Percentiles rank a stretch among this genome's conserved stretches.
Evolutionary conservation across 352 stramenopile species (phyloP).

Genomic region (Sclerospora graminicola): DNA sequence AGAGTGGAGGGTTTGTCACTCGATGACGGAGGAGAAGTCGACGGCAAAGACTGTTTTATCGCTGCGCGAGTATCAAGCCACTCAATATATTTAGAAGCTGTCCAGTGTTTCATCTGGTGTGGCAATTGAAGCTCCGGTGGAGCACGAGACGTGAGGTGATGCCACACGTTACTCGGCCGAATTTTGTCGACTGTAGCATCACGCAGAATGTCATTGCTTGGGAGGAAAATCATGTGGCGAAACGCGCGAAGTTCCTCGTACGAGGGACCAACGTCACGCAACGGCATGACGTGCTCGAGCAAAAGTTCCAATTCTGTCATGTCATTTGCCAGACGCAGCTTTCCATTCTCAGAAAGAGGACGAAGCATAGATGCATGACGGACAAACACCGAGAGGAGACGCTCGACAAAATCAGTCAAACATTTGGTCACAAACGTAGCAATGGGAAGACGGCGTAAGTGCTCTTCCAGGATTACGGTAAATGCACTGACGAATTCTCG

Average conservation of each 20-base stretch:
- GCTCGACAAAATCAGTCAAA: slow-evolving; percentile 55
- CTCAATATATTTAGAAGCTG: slow-evolving; percentile 62
- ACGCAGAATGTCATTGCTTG: slow-evolving; percentile 45
- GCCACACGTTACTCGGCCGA: slow-evolving; percentile 78
- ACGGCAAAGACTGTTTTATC: slow-evolving; percentile 15
- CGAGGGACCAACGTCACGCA: slow-evolving; percentile 40
- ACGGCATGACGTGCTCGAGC: slow-evolving; percentile 45
- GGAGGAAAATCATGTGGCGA: slow-evolving; percentile 76
- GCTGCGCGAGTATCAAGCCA: slow-evolving; percentile 60
- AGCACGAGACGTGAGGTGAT: slow-evolving; percentile 64
- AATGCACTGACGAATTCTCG: slow-evolving; percentile 60
- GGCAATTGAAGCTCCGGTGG: slow-evolving; percentile 64
- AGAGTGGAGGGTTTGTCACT: slow-evolving; percentile 8
- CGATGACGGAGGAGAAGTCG: slow-evolving; percentile 13
- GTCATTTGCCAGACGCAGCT: slow-evolving; percentile 71
- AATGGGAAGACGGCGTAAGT: slow-evolving; percentile 52
- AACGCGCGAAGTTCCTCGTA: slow-evolving; percentile 79
- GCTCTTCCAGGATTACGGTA: slow-evolving; percentile 56
- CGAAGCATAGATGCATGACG: slow-evolving; percentile 63
- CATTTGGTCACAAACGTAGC: slow-evolving; percentile 39
- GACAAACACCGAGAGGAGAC: slow-evolving; percentile 70
- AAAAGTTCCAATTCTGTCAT: slow-evolving; percentile 76
- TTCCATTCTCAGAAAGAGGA: slow-evolving; percentile 64
- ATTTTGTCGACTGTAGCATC: slow-evolving; percentile 75
- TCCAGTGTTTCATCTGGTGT: slow-evolving; percentile 68